These are phyloP conservation scores for Apiotrichum brassicae DNA, from an alignment of 1,284 basidiomycete species.

Conservation along the genomic window DNA sequence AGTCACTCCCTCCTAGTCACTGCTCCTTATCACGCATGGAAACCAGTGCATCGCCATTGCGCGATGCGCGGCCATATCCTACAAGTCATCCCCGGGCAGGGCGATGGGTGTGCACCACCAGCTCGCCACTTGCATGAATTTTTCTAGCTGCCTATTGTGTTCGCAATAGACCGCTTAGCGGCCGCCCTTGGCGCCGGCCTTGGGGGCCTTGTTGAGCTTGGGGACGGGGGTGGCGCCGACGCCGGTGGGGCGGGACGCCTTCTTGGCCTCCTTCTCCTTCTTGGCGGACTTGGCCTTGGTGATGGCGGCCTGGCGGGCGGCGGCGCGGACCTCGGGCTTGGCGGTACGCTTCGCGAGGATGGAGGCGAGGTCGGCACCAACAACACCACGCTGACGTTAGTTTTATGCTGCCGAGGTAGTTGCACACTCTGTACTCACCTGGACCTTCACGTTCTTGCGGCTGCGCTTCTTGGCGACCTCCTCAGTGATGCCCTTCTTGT, in stretches of 20 bases:
- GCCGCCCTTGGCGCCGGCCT: conserved; percentile 67
- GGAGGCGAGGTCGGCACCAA: conserved; percentile 86
- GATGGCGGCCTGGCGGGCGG: conserved; percentile 76
- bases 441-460: conserved; percentile 91
- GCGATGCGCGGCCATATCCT: conserved; percentile 21
- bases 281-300: conserved; percentile 88
- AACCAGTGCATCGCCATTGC: conserved; percentile 17
- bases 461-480: conserved; percentile 98
- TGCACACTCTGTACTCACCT: conserved; percentile 32
- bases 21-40: conserved; percentile 3
- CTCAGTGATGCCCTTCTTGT: conserved; percentile 99
- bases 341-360: conserved; percentile 90
- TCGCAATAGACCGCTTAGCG: conserved; percentile 27
- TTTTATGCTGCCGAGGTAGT: background rate
- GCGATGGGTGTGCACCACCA: background rate
- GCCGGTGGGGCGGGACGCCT: conserved; percentile 59
- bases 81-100: conserved; percentile 16
- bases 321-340: conserved; percentile 75
- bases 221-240: conserved; percentile 52
- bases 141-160: background rate
- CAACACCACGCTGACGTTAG: conserved; percentile 91
- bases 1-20: too few relatives aligned
- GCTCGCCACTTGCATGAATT: conserved; percentile 1
- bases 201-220: conserved; percentile 90
- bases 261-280: conserved; percentile 93